Base-by-base conservation (phyloP, 352 stramenopile species). In the Elongisporangium senticosum region DNA sequence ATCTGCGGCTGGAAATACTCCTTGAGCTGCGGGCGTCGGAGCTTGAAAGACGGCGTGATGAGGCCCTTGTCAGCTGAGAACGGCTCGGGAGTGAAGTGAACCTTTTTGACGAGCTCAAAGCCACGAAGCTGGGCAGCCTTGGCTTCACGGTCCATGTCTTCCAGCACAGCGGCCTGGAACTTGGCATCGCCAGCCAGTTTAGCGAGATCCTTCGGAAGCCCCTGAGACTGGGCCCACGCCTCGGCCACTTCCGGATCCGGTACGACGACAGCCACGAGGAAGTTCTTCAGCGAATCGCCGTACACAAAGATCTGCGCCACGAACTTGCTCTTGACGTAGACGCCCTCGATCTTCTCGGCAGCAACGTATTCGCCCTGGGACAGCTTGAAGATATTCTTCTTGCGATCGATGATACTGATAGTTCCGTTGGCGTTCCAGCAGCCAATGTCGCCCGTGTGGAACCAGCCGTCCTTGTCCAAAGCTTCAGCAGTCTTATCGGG, bases 41-140 rank as follows among this genome's bases (percentile, higher is more conserved):
- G 83, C 69, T 98, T 99, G 76, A 98, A 97, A 1, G 96, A 98
- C 22, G 96, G 95, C 22, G 96, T 98, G 10, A 97, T 71, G 39
- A 98, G 73, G 20, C 79, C 89, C 58, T 96, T 96, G 19, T 98
- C 93, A 13, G 89, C 77, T 2, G 73, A 86, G 62, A 98, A 98
- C n/a, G 84, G 67, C 37, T 96, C 77, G 0, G 77, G 62, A 65
- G 96, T 76, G 24, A 98, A 65, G 59, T 97, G 68, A 17, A 98
- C 68, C 53, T 86, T 90, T 58, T 92, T 95, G 6, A 96, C 77
- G 19, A 83, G 89, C 76, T 99, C 96, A 65, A 98, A 98, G 33
- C 93, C 89, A 54, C 95, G 79, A 22, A 98, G 79, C 55, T 86
- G 75, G 1, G 64, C 66, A 8, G 69, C 64, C 39, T 87, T 68